Evolutionary conservation across 1,284 basidiomycete species (phyloP), one percentile per base, ranked within the genome.

Genomic region (Serendipita sp.): DNA sequence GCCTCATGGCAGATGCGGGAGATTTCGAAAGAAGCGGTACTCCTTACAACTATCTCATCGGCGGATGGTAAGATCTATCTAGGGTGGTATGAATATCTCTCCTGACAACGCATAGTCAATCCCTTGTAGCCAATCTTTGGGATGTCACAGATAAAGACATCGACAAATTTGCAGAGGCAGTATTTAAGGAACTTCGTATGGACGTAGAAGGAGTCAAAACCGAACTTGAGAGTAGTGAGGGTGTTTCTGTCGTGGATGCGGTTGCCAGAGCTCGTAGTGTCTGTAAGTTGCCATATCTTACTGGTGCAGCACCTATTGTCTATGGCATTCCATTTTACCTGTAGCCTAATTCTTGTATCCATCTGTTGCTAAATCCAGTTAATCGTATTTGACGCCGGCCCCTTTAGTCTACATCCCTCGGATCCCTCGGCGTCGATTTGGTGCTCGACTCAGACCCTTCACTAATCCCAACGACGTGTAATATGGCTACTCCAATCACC

Each of bases 131-230:
- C 0, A 97, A 95, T 70, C 75, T 99, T 15, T 99, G 96, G 95
- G 95, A 99, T 71, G 94, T 98, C 29, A 99, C 96, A 0, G 95
- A 99, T 76, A 83, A 88, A 60, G 95, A 99, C 71, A 93, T 98
- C 67, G 95, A 99, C 75, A 88, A 89, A 67, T 84, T 97, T 65
- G 88, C 93, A 4, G 84, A 88, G 67, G 77, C 83, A 0, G 92
- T 97, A 4, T 87, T 97, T 69, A 84, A 87, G 66, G 81, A 83
- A 65, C 74, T 96, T 5, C 76, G 78, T 2, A 75, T 97, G 58
- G 63, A 64, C 15, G 35, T 47, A 60, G 60, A 61, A 29, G 67
- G 70, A 60, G 62, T 70, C 29, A 53, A 43, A 22, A 62, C 61
- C 50, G 63, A 43, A 32, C 4, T n/a, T 22, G 29, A 4, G 53